phyloP scores from a whole-genome alignment of 371 early-diverging fungal species.

The Mucor lusitanicus region DNA sequence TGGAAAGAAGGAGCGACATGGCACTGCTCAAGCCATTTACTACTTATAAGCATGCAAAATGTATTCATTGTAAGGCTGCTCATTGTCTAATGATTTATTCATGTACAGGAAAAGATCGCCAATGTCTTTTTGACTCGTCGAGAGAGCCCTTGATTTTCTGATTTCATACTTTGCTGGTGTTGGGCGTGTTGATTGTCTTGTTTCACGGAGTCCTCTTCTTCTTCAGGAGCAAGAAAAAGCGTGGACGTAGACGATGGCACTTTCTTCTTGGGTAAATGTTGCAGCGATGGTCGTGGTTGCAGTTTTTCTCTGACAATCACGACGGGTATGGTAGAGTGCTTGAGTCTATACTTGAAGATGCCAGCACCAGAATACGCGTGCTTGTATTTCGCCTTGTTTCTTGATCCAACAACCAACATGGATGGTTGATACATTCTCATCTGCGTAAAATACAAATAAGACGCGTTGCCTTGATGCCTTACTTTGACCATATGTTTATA shows the following conservation, averaged over 20 bases:
- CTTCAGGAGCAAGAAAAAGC: neutral
- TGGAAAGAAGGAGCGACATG: neutral
- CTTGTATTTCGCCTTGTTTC: conserved; percentile 13
- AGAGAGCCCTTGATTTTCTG: too few species aligned
- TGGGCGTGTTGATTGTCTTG: neutral
- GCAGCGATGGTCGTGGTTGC: neutral
- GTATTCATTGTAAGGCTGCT: neutral
- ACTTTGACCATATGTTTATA: neutral
- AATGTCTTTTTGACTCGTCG: conserved; percentile 3
- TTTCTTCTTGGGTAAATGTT: neutral
- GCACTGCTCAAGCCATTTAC: neutral
- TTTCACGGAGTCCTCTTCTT: neutral
- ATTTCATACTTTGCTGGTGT: neutral
- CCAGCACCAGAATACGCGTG: conserved; percentile 22
- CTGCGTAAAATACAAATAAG: neutral
- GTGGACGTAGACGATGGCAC: neutral
- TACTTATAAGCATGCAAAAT: neutral
- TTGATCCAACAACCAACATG: conserved; percentile 13
- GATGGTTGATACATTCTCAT: conserved; percentile 19
- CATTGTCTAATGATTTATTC: neutral
- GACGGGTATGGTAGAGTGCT: conserved; percentile 10
- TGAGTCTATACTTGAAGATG: conserved; percentile 17
- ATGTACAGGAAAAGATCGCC: conserved; percentile 1
- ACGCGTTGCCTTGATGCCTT: neutral
- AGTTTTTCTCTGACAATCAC: conserved; percentile 14